phyloP scores from a whole-genome alignment of 108 stramenopile genomes.

The Stephanodiscus minutulus region DNA sequence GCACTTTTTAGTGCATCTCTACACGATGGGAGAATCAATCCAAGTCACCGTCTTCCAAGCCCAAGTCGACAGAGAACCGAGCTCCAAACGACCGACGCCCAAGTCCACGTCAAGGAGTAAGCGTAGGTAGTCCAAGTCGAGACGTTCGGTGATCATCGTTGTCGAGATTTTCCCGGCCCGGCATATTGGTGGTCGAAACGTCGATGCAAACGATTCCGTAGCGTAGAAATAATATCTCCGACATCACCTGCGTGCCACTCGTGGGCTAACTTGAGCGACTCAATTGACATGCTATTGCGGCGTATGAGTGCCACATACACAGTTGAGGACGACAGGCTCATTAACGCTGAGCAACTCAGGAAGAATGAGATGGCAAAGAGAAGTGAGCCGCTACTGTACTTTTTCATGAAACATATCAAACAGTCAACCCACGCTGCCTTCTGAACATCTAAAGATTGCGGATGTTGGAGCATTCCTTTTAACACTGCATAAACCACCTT shows the following conservation, averaged over 20 bases:
- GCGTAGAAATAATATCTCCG: background rate
- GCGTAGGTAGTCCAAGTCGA: background rate
- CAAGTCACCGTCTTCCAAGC: background rate
- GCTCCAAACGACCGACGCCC: too few species aligned
- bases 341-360: constrained; percentile 10
- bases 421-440: constrained; percentile 24
- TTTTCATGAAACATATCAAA: background rate
- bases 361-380: background rate
- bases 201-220: background rate
- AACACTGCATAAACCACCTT: constrained; percentile 24
- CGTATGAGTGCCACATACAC: constrained; percentile 10
- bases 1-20: background rate
- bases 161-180: background rate
- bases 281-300: background rate
- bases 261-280: background rate
- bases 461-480: constrained; percentile 18
- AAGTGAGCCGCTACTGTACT: background rate
- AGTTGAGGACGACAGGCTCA: constrained; percentile 10
- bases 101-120: background rate
- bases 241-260: background rate
- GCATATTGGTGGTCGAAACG: too few species aligned
- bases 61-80: background rate
- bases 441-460: constrained; percentile 15
- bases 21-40: background rate
- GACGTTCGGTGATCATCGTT: background rate